Percentiles rank a stretch among this genome's conserved stretches.
Conservation (phyloP, 1,139 yeast species). For the Ogataea hybrid region DNA sequence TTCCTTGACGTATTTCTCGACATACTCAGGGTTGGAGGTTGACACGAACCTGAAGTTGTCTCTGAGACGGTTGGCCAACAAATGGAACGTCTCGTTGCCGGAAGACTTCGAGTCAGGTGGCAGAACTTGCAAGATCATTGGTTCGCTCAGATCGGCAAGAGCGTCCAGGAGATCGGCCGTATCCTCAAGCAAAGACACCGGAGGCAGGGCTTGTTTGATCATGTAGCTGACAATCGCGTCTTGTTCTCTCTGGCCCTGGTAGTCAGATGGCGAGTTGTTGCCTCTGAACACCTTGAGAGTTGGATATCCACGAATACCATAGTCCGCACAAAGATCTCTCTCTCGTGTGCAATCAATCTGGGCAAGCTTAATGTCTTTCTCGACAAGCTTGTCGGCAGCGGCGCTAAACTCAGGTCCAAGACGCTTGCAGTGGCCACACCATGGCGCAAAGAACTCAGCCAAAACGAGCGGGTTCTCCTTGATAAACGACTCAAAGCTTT, state of each 20-base stretch:
- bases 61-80: constrained; percentile 56
- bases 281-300: constrained; percentile 85
- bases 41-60: constrained; percentile 63
- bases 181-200: constrained; percentile 56
- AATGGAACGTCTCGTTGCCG: constrained; percentile 47
- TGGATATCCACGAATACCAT: constrained; percentile 87
- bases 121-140: constrained; percentile 54
- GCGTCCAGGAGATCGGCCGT: constrained; percentile 50
- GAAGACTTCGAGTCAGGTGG: constrained; percentile 38
- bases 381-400: constrained; percentile 77
- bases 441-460: constrained; percentile 97
- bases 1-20: constrained; percentile 42
- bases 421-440: constrained; percentile 99
- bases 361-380: constrained; percentile 70
- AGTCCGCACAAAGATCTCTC: constrained; percentile 71
- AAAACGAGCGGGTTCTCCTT: constrained; percentile 74
- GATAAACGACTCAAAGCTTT: constrained; percentile 63
- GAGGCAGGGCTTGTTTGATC: constrained; percentile 81
- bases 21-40: constrained; percentile 46
- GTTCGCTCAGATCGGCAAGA: constrained; percentile 44
- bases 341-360: constrained; percentile 94
- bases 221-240: constrained; percentile 75
- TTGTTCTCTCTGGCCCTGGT: constrained; percentile 83
- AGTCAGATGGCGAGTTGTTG: constrained; percentile 51
- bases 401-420: constrained; percentile 86